Evolutionary conservation across 352 stramenopile genomes (phyloP), one percentile per base, ranked within the genome.

Genomic region (Phytophthora tentaculata): DNA sequence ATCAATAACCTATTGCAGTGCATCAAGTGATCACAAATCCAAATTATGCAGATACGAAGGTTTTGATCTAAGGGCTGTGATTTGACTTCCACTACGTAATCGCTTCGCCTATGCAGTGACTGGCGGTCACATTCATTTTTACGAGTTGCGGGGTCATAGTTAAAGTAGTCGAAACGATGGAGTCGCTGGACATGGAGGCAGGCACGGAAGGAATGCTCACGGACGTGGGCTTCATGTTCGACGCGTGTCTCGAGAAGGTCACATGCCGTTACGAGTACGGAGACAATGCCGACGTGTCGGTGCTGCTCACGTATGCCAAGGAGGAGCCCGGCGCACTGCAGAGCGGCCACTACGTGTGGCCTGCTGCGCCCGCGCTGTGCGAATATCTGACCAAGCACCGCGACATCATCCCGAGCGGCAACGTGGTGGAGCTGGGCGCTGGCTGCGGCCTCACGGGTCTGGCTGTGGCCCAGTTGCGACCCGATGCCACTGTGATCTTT

Each of bases 281-380:
- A 10, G 49, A 65, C 26, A 69, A 74, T 56, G 71, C 67, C 23
- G 74, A 79, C 68, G 81, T 92, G 44, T 86, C 78, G 12, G 82
- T 94, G 45, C 70, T 86, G 67, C 86, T 94, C 59, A 89, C 80
- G 32, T 90, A 89, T 56, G 80, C 83, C 28, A 79, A 92, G 63
- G 81, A 91, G 37, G 78, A 87, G 53, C 73, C 80, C 14, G 76
- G 74, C 26, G 78, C 74, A 26, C 53, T 80, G 48, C 81, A 91
- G 71, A 86, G 80, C 7, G 85, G 77, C 6, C 83, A 85, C 55
- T 91, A 88, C 62, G 82, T 94, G 51, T 91, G 83, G 77, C 79
- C 81, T 10, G 86, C 86, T 10, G 83, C 86, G 1, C 81, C 84
- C 3, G 80, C 83, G 45, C 70, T 94, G 8, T 91, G 83, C 70